Evolutionary conservation across 2,329 filamentous ascomycete species (phyloP).

Genomic region (Colletotrichum eremochloae): DNA sequence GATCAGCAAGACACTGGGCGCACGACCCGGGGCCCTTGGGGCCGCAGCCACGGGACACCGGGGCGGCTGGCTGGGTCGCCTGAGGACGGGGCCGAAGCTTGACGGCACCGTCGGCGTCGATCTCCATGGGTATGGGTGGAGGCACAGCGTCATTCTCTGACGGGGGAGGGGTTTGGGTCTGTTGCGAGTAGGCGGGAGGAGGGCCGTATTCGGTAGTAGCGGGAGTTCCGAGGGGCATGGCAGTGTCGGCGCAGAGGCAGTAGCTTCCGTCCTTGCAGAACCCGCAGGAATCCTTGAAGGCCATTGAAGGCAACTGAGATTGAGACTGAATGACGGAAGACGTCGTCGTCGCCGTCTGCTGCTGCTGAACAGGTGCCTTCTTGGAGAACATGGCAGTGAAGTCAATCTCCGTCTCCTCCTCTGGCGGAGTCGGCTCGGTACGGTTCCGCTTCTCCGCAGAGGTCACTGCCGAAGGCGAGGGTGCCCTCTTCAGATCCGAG

Average conservation of each 20-base stretch:
- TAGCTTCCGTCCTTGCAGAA: constrained; percentile 88
- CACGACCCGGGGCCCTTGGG: constrained; percentile 83
- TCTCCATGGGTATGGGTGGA: constrained; percentile 67
- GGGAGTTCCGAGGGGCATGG: constrained; percentile 46
- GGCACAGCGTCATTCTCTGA: constrained; percentile 71
- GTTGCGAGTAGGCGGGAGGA: constrained; percentile 45
- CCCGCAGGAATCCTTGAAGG: constrained; percentile 76
- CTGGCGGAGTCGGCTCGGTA: constrained; percentile 60
- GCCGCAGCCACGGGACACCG: constrained; percentile 62
- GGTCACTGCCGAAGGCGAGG: constrained; percentile 57
- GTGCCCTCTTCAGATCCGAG: constrained; percentile 64
- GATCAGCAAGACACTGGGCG: constrained; percentile 81
- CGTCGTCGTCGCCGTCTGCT: constrained; percentile 40
- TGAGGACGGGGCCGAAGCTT: constrained; percentile 64
- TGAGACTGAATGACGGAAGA: constrained; percentile 34
- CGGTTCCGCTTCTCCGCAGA: constrained; percentile 70
- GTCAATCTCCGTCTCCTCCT: constrained; percentile 78
- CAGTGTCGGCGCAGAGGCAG: constrained; percentile 81
- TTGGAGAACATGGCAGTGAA: constrained; percentile 77
- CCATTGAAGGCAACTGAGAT: constrained; percentile 54
- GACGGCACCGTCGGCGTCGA: constrained; percentile 71
- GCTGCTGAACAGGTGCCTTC: constrained; percentile 52
- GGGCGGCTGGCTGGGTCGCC: constrained; percentile 49
- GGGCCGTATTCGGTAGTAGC: constrained; percentile 40
- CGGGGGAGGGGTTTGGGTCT: constrained; percentile 69